These are phyloP conservation scores for Fusarium sp. DNA, from an alignment of 2,329 filamentous ascomycete species.

Conservation along the genomic window DNA sequence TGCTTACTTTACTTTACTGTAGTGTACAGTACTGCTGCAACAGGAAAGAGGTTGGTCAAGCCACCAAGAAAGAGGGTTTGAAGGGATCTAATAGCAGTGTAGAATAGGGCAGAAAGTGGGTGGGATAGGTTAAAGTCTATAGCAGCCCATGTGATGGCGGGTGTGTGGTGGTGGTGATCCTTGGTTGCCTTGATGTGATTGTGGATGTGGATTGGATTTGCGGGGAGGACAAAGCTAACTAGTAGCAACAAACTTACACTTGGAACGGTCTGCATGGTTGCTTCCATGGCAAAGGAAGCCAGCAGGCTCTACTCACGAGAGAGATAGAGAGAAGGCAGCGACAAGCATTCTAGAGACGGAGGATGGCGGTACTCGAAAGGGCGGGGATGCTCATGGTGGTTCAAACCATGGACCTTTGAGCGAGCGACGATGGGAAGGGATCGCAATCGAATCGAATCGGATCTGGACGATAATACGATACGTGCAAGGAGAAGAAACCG, in stretches of 20 bases:
- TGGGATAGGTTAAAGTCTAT: conserved; percentile 44
- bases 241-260: conserved; percentile 55
- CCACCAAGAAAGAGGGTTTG: conserved; percentile 40
- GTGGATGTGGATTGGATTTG: conserved; percentile 38
- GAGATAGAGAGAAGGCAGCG: conserved; percentile 51
- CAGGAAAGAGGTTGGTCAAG: conserved; percentile 33
- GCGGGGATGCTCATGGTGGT: conserved; percentile 48
- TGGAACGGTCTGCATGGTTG: conserved; percentile 66
- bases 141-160: conserved; percentile 33
- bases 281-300: conserved; percentile 49
- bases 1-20: neutral
- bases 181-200: conserved; percentile 33
- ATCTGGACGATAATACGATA: neutral
- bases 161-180: conserved; percentile 40
- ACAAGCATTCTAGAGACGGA: conserved; percentile 51
- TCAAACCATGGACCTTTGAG: conserved; percentile 43
- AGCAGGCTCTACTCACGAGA: conserved; percentile 52
- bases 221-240: conserved; percentile 32
- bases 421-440: neutral
- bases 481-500: conserved; percentile 22
- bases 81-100: conserved; percentile 24
- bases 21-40: conserved; percentile 24
- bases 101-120: conserved; percentile 29
- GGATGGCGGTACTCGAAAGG: conserved; percentile 44
- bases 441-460: conserved; percentile 17